Conservation (phyloP, 1,284 basidiomycete species). For the Agroathelia rolfsii region DNA sequence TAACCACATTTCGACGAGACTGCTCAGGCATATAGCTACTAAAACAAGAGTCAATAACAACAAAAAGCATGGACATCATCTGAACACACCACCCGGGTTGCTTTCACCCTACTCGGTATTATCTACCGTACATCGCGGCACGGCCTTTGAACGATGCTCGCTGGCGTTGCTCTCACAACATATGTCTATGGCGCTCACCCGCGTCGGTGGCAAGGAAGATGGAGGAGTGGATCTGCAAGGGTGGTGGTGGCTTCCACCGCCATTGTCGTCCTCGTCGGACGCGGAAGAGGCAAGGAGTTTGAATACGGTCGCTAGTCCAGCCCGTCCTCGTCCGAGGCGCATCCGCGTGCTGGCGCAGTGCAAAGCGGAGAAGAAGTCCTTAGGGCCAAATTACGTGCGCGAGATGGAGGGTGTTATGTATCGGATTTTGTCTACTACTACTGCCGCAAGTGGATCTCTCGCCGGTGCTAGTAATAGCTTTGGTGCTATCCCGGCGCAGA, state of each 20-base stretch:
- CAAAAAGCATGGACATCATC: too few species aligned
- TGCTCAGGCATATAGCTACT: too few species aligned
- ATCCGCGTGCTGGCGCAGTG: slow-evolving; percentile 82
- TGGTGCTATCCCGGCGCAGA: too few species aligned
- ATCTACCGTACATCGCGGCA: slow-evolving; percentile 51
- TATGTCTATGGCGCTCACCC: slow-evolving; percentile 69
- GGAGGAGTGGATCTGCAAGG: slow-evolving; percentile 85
- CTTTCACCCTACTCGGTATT: too few species aligned
- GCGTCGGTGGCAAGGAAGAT: slow-evolving; percentile 75
- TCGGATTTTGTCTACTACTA: slow-evolving; percentile 23
- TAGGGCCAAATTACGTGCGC: slow-evolving; percentile 71
- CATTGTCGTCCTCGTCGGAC: slow-evolving; percentile 10
- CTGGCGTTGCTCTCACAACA: slow-evolving; percentile 48
- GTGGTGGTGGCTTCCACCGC: slow-evolving; percentile 79
- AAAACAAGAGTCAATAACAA: too few species aligned
- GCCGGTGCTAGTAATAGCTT: too few species aligned
- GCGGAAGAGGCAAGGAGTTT: too few species aligned
- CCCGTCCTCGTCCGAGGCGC: slow-evolving; percentile 26
- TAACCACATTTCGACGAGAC: too few species aligned
- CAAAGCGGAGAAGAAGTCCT: slow-evolving; percentile 78
- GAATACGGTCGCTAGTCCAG: slow-evolving; percentile 10
- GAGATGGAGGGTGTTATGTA: slow-evolving; percentile 82
- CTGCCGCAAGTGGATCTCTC: slow-evolving; percentile 7
- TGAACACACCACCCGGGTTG: too few species aligned
- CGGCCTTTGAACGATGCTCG: slow-evolving; percentile 68